Evolutionary conservation across 1,284 basidiomycete species (phyloP), one percentile per base, ranked within the genome.

Genomic region (Melampsora medusae): DNA sequence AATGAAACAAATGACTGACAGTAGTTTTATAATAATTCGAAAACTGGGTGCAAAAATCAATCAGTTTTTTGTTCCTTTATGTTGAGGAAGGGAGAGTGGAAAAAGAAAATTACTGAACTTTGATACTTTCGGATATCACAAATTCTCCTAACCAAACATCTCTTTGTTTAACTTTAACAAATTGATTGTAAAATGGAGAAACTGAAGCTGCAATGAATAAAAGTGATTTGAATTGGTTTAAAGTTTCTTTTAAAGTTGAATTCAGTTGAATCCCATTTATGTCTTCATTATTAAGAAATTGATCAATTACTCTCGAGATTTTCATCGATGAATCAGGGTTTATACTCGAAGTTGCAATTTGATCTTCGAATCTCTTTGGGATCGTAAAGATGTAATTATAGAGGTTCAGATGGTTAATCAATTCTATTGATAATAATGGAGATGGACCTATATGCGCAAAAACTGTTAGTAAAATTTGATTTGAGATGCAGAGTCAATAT

Each of bases 361-460:
- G 28, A 31, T 62, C 7, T 22, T 19, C n/a, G 35, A 62, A 56
- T 22, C 53, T 9, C 14, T n/a, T n/a, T 2, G 61, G 61, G 25
- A 19, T 19, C 14, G 25, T 68, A 61, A 75, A 75, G 53, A 75
- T 59, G 19, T 67, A 16, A 9, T 16, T 19, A n/a, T 75, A 75
- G 6, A 75, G 66, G 14, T 59, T 65, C 2, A 75, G 28, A 12
- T 75, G 35, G 22, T 67, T n/a, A 17, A 75, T 68, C n/a, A 68
- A 48, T 31, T 75, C 59, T 10, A 75, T 33, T 6, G 72, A 81
- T 7, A 77, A 67, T 10, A 80, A 72, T 2, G 82, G 82, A 68
- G 81, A 77, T 17, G 80, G 81, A 25, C 79, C 78, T 77, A 70
- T 31, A 25, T 35, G 17, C 9, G 5, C n/a, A 53, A 53, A 33